Evolutionary conservation across 2,329 filamentous ascomycete genomes (phyloP).

Genomic region (Cytospora paraplurivora): DNA sequence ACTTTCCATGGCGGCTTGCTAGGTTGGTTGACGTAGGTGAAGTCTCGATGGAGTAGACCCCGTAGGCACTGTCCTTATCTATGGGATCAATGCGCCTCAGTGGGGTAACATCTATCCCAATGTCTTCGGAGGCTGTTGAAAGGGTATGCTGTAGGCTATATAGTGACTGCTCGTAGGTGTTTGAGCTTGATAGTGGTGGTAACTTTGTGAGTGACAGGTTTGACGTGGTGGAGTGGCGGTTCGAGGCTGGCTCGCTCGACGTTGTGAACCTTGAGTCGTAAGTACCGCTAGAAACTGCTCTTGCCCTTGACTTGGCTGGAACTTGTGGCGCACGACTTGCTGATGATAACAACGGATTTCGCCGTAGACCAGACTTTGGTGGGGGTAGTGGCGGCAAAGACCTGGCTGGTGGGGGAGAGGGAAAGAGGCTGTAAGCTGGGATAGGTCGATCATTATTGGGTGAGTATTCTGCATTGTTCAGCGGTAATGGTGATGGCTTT

Average conservation of each 20-base stretch:
- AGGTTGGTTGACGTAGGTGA: conserved; percentile 39
- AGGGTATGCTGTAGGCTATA: background rate
- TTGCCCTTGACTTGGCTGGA: conserved; percentile 14
- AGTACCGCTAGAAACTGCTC: conserved; percentile 16
- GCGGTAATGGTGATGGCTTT: conserved; percentile 2
- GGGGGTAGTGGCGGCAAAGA: conserved; percentile 26
- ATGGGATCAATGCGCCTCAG: conserved; percentile 34
- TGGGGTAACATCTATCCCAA: conserved; percentile 18
- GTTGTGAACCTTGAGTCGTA: conserved; percentile 23
- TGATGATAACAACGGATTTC: background rate
- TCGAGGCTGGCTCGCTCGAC: conserved; percentile 10
- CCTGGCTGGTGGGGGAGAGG: conserved; percentile 25
- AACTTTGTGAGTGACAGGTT: background rate
- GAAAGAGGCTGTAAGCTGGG: conserved; percentile 25
- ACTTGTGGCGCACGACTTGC: conserved; percentile 1
- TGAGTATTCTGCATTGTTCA: background rate
- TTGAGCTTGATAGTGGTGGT: conserved; percentile 19
- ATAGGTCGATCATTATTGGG: background rate
- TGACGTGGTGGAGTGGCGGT: conserved; percentile 18
- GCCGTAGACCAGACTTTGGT: conserved; percentile 14
- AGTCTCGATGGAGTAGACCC: conserved; percentile 42
- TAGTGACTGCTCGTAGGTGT: conserved; percentile 8
- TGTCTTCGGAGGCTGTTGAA: conserved; percentile 11
- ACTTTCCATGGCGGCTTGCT: conserved; percentile 40
- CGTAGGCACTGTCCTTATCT: conserved; percentile 36